These are phyloP conservation scores for Chrysoporthe cubensis DNA, from an alignment of 2,329 filamentous ascomycete genomes.

Conservation along the genomic window DNA sequence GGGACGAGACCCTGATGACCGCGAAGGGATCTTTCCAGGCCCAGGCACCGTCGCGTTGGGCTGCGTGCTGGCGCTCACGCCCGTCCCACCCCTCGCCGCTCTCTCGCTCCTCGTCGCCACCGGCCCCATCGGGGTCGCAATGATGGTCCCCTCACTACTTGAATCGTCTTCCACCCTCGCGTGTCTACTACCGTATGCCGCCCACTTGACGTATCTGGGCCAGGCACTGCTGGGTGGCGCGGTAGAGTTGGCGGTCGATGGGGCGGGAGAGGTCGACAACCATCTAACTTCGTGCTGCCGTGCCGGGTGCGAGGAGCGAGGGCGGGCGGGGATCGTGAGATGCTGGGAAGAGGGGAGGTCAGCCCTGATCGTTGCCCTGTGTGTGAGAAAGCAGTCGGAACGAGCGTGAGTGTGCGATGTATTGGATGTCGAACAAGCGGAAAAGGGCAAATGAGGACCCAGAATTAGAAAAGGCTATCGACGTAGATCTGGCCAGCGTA, in stretches of 20 bases:
- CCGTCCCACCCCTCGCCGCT: no score
- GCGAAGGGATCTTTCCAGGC: neutral
- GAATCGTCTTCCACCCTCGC: neutral
- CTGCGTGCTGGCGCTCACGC: neutral
- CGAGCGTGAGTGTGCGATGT: neutral
- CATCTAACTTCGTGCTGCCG: constrained; percentile 4
- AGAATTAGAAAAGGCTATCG: neutral
- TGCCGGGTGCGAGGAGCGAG: neutral
- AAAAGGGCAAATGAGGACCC: neutral
- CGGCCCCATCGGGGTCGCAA: neutral
- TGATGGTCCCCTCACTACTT: neutral
- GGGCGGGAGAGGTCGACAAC: constrained; percentile 18
- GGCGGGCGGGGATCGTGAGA: neutral
- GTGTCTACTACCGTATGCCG: no score
- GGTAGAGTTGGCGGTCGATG: constrained; percentile 23
- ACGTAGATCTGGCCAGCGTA: neutral
- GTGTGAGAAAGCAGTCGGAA: neutral
- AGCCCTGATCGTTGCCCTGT: neutral
- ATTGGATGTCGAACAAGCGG: neutral
- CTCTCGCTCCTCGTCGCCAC: neutral
- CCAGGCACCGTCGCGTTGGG: no score
- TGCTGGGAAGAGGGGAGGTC: neutral
- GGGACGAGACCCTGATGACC: neutral
- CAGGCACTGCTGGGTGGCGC: constrained; percentile 20
- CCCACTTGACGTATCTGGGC: neutral